Conservation (phyloP, 306 rosid species). For the Alnus rubra region DNA sequence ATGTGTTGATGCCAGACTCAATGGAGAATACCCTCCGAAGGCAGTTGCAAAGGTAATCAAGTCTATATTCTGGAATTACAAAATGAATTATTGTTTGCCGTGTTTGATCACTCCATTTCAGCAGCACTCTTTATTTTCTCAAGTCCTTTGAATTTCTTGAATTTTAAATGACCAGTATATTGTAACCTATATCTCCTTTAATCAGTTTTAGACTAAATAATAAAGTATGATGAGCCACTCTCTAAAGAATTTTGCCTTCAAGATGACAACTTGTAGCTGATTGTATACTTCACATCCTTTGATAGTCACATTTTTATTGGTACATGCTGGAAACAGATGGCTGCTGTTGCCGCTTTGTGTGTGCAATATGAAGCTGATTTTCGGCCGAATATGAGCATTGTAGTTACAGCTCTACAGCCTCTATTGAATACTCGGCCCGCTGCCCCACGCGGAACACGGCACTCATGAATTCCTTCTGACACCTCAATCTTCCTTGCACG, state of each 20-base stretch:
- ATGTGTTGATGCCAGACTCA: constrained; percentile 70
- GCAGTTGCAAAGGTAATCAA: constrained; percentile 77
- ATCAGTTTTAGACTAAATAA: not conserved
- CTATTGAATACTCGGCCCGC: constrained; percentile 51
- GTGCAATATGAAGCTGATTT: constrained; percentile 80
- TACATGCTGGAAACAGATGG: constrained; percentile 45
- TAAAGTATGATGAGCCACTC: not conserved
- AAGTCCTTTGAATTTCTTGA: not conserved
- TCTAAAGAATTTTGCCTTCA: not conserved
- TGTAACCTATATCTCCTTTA: not conserved
- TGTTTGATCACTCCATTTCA: not conserved
- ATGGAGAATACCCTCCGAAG: constrained; percentile 71
- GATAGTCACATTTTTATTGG: constrained; percentile 2
- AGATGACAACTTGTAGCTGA: not conserved
- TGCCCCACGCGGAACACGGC: constrained; percentile 40
- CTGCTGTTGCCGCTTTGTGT: constrained; percentile 83
- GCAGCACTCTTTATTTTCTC: not conserved
- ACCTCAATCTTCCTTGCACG: constrained; percentile 22
- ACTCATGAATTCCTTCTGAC: constrained; percentile 36
- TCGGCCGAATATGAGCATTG: constrained; percentile 78
- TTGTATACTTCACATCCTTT: not conserved
- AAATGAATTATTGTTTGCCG: not conserved
- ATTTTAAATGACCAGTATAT: not conserved
- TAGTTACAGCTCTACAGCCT: constrained; percentile 75
- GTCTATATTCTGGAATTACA: constrained; percentile 11